A percentile compares a stretch with the other conserved stretches of the same genome.
These are phyloP conservation scores for Xylariaceae sp. DNA, from an alignment of 2,329 filamentous ascomycete species.

Conservation along the genomic window DNA sequence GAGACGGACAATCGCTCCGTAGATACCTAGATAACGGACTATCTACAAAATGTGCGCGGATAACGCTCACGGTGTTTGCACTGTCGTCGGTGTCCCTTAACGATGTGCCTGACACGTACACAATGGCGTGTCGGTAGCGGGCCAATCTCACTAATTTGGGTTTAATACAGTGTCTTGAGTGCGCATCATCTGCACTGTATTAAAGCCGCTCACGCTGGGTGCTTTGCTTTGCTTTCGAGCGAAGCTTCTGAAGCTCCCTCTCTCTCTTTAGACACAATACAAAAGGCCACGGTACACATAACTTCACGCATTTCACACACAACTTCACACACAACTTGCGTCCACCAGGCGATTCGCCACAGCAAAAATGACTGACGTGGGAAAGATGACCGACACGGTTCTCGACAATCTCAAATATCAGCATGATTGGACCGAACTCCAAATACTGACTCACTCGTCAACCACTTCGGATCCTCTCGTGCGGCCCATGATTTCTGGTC, in stretches of 20 bases:
- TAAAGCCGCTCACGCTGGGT: background rate
- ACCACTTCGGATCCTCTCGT: constrained; percentile 37
- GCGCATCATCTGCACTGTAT: background rate
- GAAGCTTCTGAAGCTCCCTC: background rate
- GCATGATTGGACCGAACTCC: constrained; percentile 65
- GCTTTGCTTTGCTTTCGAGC: background rate
- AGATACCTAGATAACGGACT: no score
- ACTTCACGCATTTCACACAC: background rate
- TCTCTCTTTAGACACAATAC: background rate
- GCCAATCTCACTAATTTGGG: no score
- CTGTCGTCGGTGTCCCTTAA: no score
- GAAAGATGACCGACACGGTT: constrained; percentile 52
- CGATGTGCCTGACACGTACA: no score
- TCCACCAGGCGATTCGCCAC: constrained; percentile 14
- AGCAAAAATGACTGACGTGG: constrained; percentile 24
- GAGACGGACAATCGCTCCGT: no score
- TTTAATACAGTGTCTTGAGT: no score
- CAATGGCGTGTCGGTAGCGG: no score
- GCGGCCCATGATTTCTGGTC: constrained; percentile 63
- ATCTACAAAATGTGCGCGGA: no score
- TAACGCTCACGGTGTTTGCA: no score
- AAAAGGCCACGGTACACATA: background rate
- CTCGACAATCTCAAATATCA: constrained; percentile 67
- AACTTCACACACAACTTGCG: background rate
- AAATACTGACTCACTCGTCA: constrained; percentile 43